Evolutionary conservation across 2,329 filamentous ascomycete genomes (phyloP).

Genomic region (Thelonectria blattea): DNA sequence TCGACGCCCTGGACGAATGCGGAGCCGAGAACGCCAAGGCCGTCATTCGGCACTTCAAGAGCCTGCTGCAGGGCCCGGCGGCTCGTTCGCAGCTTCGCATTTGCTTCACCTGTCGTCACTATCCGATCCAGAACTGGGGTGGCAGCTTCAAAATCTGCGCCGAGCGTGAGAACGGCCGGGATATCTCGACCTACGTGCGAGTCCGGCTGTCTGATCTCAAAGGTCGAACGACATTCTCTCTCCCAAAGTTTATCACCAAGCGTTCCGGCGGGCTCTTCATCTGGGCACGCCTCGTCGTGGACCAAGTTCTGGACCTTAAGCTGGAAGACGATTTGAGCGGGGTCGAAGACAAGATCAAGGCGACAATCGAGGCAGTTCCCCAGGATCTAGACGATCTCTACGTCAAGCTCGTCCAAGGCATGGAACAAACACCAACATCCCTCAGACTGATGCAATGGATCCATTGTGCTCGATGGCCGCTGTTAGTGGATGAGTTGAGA

Average conservation of each 20-base stretch:
- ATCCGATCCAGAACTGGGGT: slow-evolving; percentile 36
- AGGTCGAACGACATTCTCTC: background rate
- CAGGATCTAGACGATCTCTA: slow-evolving; percentile 37
- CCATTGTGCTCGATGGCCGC: slow-evolving; percentile 38
- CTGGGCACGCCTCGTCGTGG: slow-evolving; percentile 44
- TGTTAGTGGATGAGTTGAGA: slow-evolving; percentile 37
- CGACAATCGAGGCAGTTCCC: slow-evolving; percentile 29
- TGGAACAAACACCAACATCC: slow-evolving; percentile 25
- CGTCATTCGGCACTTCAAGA: slow-evolving; percentile 31
- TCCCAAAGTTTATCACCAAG: slow-evolving; percentile 35
- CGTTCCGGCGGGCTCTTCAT: slow-evolving; percentile 42
- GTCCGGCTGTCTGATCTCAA: slow-evolving; percentile 21
- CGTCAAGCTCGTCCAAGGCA: slow-evolving; percentile 24
- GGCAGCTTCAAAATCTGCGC: slow-evolving; percentile 34
- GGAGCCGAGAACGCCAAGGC: slow-evolving; percentile 33
- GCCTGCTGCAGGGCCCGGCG: slow-evolving; percentile 8
- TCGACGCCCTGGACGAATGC: slow-evolving; percentile 47
- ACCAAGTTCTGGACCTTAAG: slow-evolving; percentile 24
- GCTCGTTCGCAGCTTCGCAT: slow-evolving; percentile 31
- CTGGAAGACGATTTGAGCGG: background rate
- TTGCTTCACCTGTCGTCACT: slow-evolving; percentile 43
- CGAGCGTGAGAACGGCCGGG: slow-evolving; percentile 40
- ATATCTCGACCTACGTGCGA: slow-evolving; percentile 41
- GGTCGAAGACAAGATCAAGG: slow-evolving; percentile 29
- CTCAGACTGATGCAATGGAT: slow-evolving; percentile 43